phyloP scores from a whole-genome alignment of 1,139 yeast genomes.

The Yamadazyma membranifaciens region DNA sequence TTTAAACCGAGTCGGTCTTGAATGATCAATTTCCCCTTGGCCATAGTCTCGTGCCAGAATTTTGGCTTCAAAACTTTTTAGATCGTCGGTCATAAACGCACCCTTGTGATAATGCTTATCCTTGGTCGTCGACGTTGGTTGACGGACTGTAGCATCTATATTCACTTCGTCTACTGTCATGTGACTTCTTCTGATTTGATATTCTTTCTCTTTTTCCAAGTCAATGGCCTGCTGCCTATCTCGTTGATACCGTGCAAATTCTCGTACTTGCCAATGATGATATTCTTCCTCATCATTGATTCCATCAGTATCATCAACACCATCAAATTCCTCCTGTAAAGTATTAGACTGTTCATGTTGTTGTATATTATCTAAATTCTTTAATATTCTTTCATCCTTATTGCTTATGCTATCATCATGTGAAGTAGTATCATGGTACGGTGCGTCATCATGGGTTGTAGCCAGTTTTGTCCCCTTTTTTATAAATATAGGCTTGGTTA shows the following conservation, averaged over 20 bases:
- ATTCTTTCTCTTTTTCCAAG: conserved; percentile 24
- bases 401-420: not conserved
- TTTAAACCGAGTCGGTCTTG: conserved; percentile 21
- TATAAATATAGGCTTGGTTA: conserved; percentile 10
- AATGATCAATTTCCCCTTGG: conserved; percentile 19
- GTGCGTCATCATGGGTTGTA: not conserved
- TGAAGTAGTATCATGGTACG: not conserved
- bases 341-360: not conserved
- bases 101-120: conserved; percentile 6
- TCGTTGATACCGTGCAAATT: conserved; percentile 26
- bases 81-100: conserved; percentile 13
- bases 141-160: conserved; percentile 8
- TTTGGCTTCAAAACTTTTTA: conserved; percentile 16
- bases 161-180: conserved; percentile 15
- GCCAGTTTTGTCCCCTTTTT: conserved; percentile 7
- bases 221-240: conserved; percentile 23
- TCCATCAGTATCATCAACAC: conserved; percentile 39
- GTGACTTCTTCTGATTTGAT: conserved; percentile 14
- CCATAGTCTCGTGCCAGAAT: conserved; percentile 15
- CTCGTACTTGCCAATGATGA: conserved; percentile 36
- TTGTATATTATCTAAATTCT: conserved; percentile 10
- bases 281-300: conserved; percentile 38
- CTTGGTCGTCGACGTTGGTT: not conserved
- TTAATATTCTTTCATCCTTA: conserved; percentile 7
- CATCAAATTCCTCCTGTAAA: conserved; percentile 18